These are phyloP conservation scores for Punctularia strigosozonata DNA, from an alignment of 768 basidiomycete genomes.

Conservation along the genomic window DNA sequence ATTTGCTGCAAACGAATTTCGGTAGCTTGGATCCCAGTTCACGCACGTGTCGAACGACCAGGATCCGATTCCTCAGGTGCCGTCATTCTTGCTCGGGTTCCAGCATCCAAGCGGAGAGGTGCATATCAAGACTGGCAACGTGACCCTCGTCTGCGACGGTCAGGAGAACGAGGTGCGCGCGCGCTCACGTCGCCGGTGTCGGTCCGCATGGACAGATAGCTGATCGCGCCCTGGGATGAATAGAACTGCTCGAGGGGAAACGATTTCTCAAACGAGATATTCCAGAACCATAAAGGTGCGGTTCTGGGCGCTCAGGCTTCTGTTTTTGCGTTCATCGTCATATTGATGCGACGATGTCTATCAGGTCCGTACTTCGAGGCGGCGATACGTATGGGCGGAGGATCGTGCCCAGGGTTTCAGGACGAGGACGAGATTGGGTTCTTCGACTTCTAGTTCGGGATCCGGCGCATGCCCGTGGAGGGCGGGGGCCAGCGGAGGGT, in stretches of 20 bases:
- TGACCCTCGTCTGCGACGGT: conserved; percentile 23
- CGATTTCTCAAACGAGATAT: too few relatives aligned
- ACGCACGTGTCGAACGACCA: conserved; percentile 26
- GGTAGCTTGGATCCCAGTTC: conserved; percentile 17
- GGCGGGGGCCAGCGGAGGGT: too few relatives aligned
- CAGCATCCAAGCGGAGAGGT: conserved; percentile 36
- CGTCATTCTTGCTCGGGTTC: conserved; percentile 27
- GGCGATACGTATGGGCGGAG: not conserved
- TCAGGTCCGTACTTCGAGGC: conserved; percentile 5
- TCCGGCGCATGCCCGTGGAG: too few relatives aligned
- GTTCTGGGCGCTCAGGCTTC: too few relatives aligned
- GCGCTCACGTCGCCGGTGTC: too few relatives aligned
- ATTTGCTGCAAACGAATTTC: not conserved
- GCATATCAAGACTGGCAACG: conserved; percentile 25
- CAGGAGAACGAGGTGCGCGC: conserved; percentile 27
- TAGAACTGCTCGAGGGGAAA: too few relatives aligned
- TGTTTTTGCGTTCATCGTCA: not conserved
- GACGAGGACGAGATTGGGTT: not conserved
- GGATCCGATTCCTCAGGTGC: conserved; percentile 30
- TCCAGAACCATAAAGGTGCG: too few relatives aligned
- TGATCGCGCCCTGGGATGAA: too few relatives aligned
- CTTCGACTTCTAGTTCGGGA: too few relatives aligned
- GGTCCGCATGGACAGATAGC: too few relatives aligned
- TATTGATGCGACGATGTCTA: not conserved
- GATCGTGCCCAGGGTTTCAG: not conserved